Conservation (phyloP, 306 rosid genomes). For the Rubus parviflorus region DNA sequence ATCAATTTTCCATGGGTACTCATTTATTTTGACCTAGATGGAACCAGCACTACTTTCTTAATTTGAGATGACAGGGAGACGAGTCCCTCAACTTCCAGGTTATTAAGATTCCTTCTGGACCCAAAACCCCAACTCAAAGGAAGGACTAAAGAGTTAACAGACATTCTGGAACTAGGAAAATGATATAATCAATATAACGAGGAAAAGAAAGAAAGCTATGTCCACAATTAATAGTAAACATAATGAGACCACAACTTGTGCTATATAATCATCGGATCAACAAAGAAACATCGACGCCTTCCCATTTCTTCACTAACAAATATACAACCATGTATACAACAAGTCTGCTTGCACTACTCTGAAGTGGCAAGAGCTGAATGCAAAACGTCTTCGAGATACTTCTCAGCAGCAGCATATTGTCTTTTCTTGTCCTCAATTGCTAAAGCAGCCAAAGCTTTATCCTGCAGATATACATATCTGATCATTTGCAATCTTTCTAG, state of each 20-base stretch:
- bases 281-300: not conserved
- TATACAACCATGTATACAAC: not conserved
- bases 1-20: no score
- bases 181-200: not conserved
- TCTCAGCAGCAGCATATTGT: constrained; percentile 89
- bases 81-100: not conserved
- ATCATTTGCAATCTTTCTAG: constrained; percentile 7
- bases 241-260: not conserved
- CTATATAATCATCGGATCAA: not conserved
- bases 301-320: not conserved
- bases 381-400: constrained; percentile 87
- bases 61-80: not conserved
- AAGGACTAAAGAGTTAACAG: not conserved
- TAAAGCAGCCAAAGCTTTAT: constrained; percentile 94
- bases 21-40: no score
- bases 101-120: not conserved
- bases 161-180: not conserved
- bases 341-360: constrained; percentile 27
- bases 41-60: not conserved
- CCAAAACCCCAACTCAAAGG: not conserved
- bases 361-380: constrained; percentile 77
- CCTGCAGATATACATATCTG: constrained; percentile 46
- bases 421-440: constrained; percentile 97
- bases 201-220: no score
- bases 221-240: no score